Base-by-base conservation (phyloP, 768 basidiomycete genomes). In the Pleurotus sapidus region DNA sequence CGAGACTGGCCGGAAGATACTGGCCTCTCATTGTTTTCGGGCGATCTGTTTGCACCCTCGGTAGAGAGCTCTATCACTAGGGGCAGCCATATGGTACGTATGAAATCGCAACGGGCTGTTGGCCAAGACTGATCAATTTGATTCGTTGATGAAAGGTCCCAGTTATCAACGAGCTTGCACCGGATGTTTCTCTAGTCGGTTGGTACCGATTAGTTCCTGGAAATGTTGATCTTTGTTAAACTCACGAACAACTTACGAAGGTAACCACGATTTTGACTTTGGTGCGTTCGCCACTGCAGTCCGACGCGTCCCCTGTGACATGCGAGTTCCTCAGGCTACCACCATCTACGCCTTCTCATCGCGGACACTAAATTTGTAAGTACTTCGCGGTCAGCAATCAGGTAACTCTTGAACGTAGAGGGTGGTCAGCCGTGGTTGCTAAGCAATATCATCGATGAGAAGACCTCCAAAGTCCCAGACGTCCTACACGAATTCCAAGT, bases 181-280 rank as follows among this genome's bases (percentile, higher is more conserved):
- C 91, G 20, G 91, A 95, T 69, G 84, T 87, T 38, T 82, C 93
- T 5, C 75, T 93, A 59, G 84, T 89, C 56, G 93, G 92, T 91
- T 30, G 51, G 87, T 70, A 14, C 30, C 51, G n/a, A 34, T 27
- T 17, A 55, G 30, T 37, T 49, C 15, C n/a, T 40, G n/a, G 50
- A n/a, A 6, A 45, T 9, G 20, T 45, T n/a, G n/a, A 45, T 45
- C 2, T 23, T 3, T 45, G 23, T 18, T 59, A 25, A 37, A 55
- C 9, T 51, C 24, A 40, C 1, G 37, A 59, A 92, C 25, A 37
- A 55, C 9, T 51, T 27, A 40, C 1, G 37, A 59, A 92, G 91
- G 93, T 4, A 95, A 97, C 67, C 94, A 97, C 61, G 94, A 95
- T 63, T 95, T 95, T 69, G 94, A 95, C 70, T 92, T 90, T 62